Evolutionary conservation across 1,284 basidiomycete species (phyloP), one percentile per base, ranked within the genome.

Genomic region (Leccinum huronense): DNA sequence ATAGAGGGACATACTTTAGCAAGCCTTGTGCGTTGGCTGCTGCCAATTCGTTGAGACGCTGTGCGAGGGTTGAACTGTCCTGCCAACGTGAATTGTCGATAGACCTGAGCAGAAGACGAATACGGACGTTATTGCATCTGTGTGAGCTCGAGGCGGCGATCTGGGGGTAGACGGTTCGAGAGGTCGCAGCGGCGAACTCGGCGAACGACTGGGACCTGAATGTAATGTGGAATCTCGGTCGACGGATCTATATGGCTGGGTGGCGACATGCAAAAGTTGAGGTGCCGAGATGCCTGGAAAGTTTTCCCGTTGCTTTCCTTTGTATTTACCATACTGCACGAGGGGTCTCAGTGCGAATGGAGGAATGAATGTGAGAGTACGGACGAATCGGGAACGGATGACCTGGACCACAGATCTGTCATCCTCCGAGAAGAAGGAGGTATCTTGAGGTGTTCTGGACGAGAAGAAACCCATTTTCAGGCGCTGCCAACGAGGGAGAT

Each of bases 31-130:
- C 82, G 73, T 93, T 91, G 31, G 90, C 90, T 34, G 81, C 76
- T n/a, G 90, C 89, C 64, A 93, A 78, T 75, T 92, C 91, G 67
- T 90, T 85, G 65, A 93, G 80, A 64, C 88, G 83, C 76, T 91
- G 87, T 34, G 91, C 90, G 65, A 93, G 82, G 31, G 87, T 88
- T 65, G 85, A 80, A 64, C 90, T 92, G 61, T 64, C 57, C 61
- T 60, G 8, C 59, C 67, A 65, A 63, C 36, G 57, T 68, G 65
- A 68, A 65, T 64, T 51, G 57, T 63, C n/a, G 65, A 65, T 55
- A 45, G 61, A 70, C 64, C 57, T 61, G 59, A 58, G 36, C 23
- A 66, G 59, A 60, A 58, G 65, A 59, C 62, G 54, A 66, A 66
- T 61, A 83, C 88, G 69, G 78, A 90, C 89, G 89, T 90, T 77